Base-by-base conservation (phyloP, 441 rosid genomes). In the Bruguiera hainesii region DNA sequence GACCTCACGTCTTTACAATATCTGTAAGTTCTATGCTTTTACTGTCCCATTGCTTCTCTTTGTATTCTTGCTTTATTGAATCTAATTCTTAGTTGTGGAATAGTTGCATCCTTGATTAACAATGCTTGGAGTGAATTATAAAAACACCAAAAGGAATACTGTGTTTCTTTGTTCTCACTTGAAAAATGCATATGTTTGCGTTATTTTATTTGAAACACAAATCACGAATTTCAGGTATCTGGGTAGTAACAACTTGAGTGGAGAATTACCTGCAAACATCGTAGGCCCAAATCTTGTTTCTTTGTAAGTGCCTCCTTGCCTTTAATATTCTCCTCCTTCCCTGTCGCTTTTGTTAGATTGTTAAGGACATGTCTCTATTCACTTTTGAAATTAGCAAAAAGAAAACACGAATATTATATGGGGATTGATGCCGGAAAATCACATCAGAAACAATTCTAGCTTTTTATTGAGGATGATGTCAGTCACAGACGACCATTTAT, bases 211-310 rank as follows among this genome's bases (percentile, higher is more conserved):
- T 52, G 71, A 46, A 64, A 42, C 23, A 42, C 21, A 33, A 51
- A 37, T 65, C 42, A 33, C 56, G 13, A 62, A 15, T 63, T 15
- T 51, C 76, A 85, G 90, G 75, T 83, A 76, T 71, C 82, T 85
- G 67, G 90, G 87, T 56, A 75, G 63, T 70, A 82, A 85, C 79
- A 70, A 65, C 73, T 76, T 85, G 74, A 76, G 29, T 52, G 86
- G 90, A 50, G 74, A 65, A 70, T 72, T 83, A 28, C 86, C 90
- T 13, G 71, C 64, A 37, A 76, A 77, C 58, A 72, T 82, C 68
- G 21, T 77, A 48, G 73, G 80, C 37, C 61, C 76, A 21, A 50
- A 67, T 35, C 85, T 85, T 18, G 56, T 31, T 46, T 83, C 86
- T 28, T n/a, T 85, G 90, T 83, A 70, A 75, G 86, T 51, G 46